A percentile compares a stretch with the other conserved stretches of the same genome.
Evolutionary conservation across 306 rosid genomes (phyloP).

Genomic region (Carpinus viminea): DNA sequence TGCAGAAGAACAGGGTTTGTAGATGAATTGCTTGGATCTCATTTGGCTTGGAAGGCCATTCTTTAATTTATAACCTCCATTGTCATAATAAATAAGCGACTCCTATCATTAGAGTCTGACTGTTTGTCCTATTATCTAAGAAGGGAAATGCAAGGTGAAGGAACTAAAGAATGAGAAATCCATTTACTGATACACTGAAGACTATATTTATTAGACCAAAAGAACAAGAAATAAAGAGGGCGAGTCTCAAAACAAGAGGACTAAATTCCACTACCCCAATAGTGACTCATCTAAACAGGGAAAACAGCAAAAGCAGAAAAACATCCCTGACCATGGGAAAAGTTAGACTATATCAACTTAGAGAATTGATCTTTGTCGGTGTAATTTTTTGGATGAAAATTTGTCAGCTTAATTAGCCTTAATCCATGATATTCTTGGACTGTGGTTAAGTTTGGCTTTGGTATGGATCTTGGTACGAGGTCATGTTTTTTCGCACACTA

Average conservation of each 20-base stretch:
- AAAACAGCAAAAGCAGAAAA: too few relatives aligned
- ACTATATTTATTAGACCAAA: background rate
- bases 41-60: background rate
- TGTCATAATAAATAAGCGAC: background rate
- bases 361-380: too few relatives aligned
- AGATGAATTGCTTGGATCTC: background rate
- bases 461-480: background rate
- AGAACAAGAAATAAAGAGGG: background rate
- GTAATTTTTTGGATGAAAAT: too few relatives aligned
- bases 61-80: background rate
- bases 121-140: background rate
- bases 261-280: background rate
- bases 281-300: too few relatives aligned
- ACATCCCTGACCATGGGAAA: too few relatives aligned
- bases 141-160: background rate
- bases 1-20: background rate
- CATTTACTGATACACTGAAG: background rate
- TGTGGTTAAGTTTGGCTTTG: background rate
- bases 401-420: background rate
- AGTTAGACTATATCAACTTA: too few relatives aligned
- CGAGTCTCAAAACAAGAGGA: background rate
- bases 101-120: background rate
- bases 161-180: background rate
- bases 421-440: background rate
- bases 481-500: background rate